Conservation (phyloP, 768 basidiomycete species). For the Suillus sp. region DNA sequence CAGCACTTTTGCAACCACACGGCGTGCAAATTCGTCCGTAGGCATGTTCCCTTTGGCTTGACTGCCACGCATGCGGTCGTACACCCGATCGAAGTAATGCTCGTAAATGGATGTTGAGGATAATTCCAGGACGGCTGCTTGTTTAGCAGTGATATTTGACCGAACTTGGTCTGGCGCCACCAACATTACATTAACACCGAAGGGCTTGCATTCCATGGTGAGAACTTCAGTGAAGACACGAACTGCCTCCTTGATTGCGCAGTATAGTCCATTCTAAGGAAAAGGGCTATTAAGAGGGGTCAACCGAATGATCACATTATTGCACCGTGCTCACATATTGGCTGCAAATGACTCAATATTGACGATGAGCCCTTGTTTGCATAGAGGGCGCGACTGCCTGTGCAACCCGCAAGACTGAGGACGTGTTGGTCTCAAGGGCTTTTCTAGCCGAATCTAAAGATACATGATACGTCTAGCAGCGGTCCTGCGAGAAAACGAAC, state of each 20-base stretch:
- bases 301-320: conserved; percentile 1
- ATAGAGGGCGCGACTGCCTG: conserved; percentile 71
- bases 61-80: conserved; percentile 55
- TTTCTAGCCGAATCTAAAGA: conserved; percentile 52
- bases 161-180: conserved; percentile 65
- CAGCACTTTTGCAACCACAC: conserved; percentile 53
- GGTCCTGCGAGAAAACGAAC: conserved; percentile 35
- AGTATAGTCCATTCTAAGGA: conserved; percentile 68
- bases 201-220: conserved; percentile 72
- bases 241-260: conserved; percentile 58
- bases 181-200: conserved; percentile 71
- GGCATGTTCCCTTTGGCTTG: conserved; percentile 53
- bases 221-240: conserved; percentile 64
- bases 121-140: conserved; percentile 42
- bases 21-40: conserved; percentile 50
- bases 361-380: conserved; percentile 63
- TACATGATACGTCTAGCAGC: conserved; percentile 57
- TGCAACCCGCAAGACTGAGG: conserved; percentile 59
- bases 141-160: conserved; percentile 66
- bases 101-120: conserved; percentile 58
- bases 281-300: conserved; percentile 36
- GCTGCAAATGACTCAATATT: conserved; percentile 75
- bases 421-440: conserved; percentile 68
- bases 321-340: conserved; percentile 47
- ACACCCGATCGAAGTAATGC: conserved; percentile 51